A percentile compares a stretch with the other conserved stretches of the same genome.
phyloP scores from a whole-genome alignment of 805 yeast species.

The Maudiozyma pseudohumilis region DNA sequence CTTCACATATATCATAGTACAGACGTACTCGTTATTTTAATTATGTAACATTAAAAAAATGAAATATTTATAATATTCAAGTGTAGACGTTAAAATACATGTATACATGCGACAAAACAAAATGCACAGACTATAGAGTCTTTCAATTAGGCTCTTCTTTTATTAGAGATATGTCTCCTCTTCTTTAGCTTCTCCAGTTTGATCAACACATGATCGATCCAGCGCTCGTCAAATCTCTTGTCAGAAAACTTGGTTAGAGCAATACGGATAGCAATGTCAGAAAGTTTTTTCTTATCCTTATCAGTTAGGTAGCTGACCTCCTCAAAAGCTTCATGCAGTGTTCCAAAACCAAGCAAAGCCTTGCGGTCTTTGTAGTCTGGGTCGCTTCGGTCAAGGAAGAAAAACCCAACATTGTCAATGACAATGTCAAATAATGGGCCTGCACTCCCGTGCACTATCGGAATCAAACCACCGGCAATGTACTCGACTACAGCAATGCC shows the following conservation, averaged over 20 bases:
- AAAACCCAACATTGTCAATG: conserved; percentile 56
- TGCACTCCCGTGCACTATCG: conserved; percentile 88
- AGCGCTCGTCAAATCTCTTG: conserved; percentile 40
- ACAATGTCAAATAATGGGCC: conserved; percentile 91
- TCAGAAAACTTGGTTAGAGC: conserved; percentile 53
- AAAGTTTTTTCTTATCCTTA: conserved; percentile 32
- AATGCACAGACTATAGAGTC: too few species aligned
- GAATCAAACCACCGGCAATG: conserved; percentile 74
- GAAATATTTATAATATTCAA: too few species aligned
- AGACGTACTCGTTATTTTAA: too few species aligned
- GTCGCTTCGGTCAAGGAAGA: conserved; percentile 61
- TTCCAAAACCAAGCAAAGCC: conserved; percentile 15
- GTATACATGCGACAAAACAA: too few species aligned
- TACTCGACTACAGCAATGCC: conserved; percentile 97
- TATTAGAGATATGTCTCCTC: too few species aligned
- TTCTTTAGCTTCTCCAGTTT: too few species aligned
- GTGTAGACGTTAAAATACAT: too few species aligned
- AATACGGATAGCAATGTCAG: conserved; percentile 37
- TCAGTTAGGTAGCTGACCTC: conserved; percentile 33
- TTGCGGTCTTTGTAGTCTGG: conserved; percentile 45
- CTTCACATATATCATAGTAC: too few species aligned
- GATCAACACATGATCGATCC: conserved; percentile 34
- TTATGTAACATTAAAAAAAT: too few species aligned
- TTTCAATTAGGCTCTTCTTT: too few species aligned
- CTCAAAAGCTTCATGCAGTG: conserved; percentile 40